A percentile compares a stretch with the other conserved stretches of the same genome.
Conservation (phyloP, 768 basidiomycete species). For the Pseudohyphozyma bogoriensis region DNA sequence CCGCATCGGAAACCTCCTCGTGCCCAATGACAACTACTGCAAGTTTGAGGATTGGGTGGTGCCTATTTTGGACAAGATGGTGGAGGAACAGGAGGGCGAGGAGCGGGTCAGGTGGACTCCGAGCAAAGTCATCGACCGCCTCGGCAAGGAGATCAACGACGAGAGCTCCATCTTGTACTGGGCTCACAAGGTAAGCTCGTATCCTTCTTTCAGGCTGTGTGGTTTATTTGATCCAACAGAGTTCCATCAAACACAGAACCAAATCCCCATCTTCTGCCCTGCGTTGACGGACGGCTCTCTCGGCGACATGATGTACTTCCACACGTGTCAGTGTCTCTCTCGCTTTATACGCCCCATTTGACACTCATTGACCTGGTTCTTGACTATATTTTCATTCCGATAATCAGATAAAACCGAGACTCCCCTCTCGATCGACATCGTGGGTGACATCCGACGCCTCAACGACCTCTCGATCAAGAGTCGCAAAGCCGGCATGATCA, state of each 20-base stretch:
- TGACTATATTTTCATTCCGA: not conserved
- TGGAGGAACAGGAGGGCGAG: slow-evolving; percentile 64
- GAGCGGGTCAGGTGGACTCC: slow-evolving; percentile 73
- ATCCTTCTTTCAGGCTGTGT: too few relatives aligned
- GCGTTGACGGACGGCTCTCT: slow-evolving; percentile 95
- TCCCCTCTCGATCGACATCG: slow-evolving; percentile 74
- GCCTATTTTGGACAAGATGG: slow-evolving; percentile 82
- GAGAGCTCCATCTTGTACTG: slow-evolving; percentile 98
- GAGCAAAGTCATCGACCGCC: slow-evolving; percentile 77
- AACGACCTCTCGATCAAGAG: slow-evolving; percentile 83
- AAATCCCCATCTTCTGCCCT: slow-evolving; percentile 97
- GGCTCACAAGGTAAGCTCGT: slow-evolving; percentile 80
- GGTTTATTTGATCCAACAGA: not conserved
- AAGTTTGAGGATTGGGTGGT: slow-evolving; percentile 99
- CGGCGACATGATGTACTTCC: slow-evolving; percentile 99
- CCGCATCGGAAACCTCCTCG: slow-evolving; percentile 86
- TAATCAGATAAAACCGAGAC: slow-evolving; percentile 32
- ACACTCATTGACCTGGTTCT: too few relatives aligned
- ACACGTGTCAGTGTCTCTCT: slow-evolving; percentile 78
- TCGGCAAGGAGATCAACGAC: slow-evolving; percentile 96
- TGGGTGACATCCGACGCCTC: slow-evolving; percentile 78
- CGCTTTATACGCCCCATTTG: not conserved
- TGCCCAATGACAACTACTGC: slow-evolving; percentile 99
- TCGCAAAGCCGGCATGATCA: slow-evolving; percentile 93
- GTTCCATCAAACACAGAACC: slow-evolving; percentile 52